Conservation (phyloP, 306 rosid genomes). For the Glycine tomentella region DNA sequence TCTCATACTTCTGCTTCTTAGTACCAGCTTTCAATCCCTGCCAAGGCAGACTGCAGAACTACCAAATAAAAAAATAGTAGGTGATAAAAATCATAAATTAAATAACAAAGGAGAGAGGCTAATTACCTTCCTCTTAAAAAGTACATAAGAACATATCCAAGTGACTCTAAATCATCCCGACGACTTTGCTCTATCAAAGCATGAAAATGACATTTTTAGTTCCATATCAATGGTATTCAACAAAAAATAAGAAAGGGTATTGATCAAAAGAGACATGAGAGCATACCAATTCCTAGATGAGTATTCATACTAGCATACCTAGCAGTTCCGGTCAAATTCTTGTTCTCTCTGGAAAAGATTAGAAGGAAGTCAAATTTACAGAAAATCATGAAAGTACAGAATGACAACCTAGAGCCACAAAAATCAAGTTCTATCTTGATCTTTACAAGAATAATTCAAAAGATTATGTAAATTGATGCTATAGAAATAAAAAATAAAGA, state of each 20-base stretch:
- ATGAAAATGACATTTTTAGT: constrained; percentile 37
- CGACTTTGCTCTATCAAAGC: constrained; percentile 88
- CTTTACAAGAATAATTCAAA: constrained; percentile 19
- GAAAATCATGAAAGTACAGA: constrained; percentile 23
- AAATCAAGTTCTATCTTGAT: constrained; percentile 25
- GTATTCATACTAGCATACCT: constrained; percentile 99
- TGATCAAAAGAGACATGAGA: constrained; percentile 34
- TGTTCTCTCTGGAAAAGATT: constrained; percentile 80
- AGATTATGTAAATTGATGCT: constrained; percentile 4
- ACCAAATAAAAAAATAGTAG: constrained; percentile 47
- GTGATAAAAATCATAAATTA: constrained; percentile 37
- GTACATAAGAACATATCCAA: constrained; percentile 95
- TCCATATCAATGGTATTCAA: constrained; percentile 38
- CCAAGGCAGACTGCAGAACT: constrained; percentile 92
- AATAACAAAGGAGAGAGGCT: constrained; percentile 26
- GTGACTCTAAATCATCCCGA: constrained; percentile 97
- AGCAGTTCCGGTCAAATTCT: constrained; percentile 98
- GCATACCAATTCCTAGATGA: constrained; percentile 93
- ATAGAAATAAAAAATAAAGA: constrained; percentile 34
- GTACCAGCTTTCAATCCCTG: constrained; percentile 99
- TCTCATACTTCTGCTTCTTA: constrained; percentile 97
- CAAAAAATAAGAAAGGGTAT: constrained; percentile 14
- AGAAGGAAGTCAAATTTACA: constrained; percentile 45
- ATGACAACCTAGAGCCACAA: constrained; percentile 19
- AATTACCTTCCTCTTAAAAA: constrained; percentile 91